Evolutionary conservation across 73 alveolate genomes (phyloP).

Genomic region (Tetrahymena borealis): DNA sequence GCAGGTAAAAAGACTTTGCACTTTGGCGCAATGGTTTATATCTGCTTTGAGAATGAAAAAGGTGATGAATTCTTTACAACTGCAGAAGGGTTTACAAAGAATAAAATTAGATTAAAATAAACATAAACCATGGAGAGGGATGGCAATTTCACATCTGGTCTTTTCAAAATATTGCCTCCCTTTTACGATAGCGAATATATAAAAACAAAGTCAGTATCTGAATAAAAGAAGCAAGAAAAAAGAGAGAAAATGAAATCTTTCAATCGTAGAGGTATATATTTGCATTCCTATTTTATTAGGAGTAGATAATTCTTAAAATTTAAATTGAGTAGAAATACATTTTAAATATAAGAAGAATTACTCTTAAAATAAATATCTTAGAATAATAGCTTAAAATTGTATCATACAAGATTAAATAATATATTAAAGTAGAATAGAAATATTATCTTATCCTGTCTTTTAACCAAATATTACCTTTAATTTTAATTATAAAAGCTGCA

Average conservation of each 20-base stretch:
- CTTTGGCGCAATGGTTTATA: not conserved
- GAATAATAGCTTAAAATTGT: no score
- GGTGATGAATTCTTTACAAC: constrained; percentile 8
- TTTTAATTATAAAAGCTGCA: constrained; percentile 4
- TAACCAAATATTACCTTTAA: no score
- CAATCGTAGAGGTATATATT: not conserved
- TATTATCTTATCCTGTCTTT: no score
- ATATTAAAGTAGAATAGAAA: no score
- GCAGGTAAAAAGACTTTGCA: not conserved
- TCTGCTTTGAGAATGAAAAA: not conserved
- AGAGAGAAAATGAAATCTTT: not conserved
- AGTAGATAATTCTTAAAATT: not conserved
- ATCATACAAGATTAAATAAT: no score
- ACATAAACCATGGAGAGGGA: not conserved
- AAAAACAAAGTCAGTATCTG: constrained; percentile 15
- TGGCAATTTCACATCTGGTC: constrained; percentile 20
- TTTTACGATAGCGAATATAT: constrained; percentile 22
- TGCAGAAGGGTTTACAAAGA: constrained; percentile 40
- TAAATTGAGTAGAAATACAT: no score
- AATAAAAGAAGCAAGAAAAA: constrained; percentile 10
- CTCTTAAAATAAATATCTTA: no score
- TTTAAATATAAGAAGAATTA: no score
- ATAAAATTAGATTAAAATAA: constrained; percentile 23
- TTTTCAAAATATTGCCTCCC: constrained; percentile 29
- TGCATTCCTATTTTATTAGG: not conserved